phyloP scores from a whole-genome alignment of 306 rosid species.

The Lablab purpureus region DNA sequence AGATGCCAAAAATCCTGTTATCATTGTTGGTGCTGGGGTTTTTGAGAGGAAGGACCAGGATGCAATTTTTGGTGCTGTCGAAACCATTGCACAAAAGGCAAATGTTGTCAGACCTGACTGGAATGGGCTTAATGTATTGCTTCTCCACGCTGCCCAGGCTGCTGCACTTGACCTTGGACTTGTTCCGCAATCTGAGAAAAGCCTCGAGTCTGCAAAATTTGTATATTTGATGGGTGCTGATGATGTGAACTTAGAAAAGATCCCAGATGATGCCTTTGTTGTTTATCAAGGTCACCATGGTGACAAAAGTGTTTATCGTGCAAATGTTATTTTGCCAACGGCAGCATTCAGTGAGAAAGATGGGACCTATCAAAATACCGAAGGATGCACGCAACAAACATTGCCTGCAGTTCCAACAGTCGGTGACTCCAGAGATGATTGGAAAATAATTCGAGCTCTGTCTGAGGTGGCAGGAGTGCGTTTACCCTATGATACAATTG shows the following conservation, averaged over 20 bases:
- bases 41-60: constrained; percentile 91
- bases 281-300: constrained; percentile 99
- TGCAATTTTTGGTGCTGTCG: constrained; percentile 76
- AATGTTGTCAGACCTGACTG: constrained; percentile 86
- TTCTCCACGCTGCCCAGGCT: constrained; percentile 94
- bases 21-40: constrained; percentile 88
- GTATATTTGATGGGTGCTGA: constrained; percentile 98
- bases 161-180: constrained; percentile 99
- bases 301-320: constrained; percentile 87
- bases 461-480: constrained; percentile 83
- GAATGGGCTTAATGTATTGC: constrained; percentile 93
- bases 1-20: constrained; percentile 84
- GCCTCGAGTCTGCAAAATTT: constrained; percentile 83
- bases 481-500: constrained; percentile 80
- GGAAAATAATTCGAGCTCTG: constrained; percentile 93
- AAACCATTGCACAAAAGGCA: constrained; percentile 66
- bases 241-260: constrained; percentile 73
- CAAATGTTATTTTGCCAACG: constrained; percentile 85
- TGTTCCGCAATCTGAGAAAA: constrained; percentile 84
- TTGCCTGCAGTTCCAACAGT: constrained; percentile 98
- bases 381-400: constrained; percentile 91
- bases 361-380: constrained; percentile 91
- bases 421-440: constrained; percentile 97
- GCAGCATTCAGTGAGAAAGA: constrained; percentile 98
- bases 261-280: constrained; percentile 87